Base-by-base conservation (phyloP, 139 green algal species). In the Picochlorum sp. region DNA sequence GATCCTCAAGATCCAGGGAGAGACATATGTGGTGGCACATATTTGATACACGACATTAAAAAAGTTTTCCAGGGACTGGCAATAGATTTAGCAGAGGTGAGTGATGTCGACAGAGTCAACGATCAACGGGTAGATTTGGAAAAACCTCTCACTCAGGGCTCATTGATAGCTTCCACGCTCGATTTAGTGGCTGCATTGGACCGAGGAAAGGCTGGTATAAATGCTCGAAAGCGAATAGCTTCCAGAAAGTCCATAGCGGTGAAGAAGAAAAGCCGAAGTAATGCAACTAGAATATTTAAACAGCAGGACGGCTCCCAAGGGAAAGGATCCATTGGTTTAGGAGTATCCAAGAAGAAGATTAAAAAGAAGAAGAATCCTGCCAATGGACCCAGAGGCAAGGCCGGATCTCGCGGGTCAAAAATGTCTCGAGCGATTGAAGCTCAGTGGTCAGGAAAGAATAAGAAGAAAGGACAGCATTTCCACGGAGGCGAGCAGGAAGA, bases 1-100 rank as follows among this genome's bases (percentile, higher is more conserved):
- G 80, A 86, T 50, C 80, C 80, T 2, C 76, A 86, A 49, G 66
- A 86, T 41, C 34, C 65, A 13, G 80, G 77, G 41, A 76, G 65
- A 57, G 80, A 86, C 67, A 81, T 86, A 6, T 76, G 66, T 30
- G 49, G 55, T 21, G 80, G 78, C 51, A 67, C 66, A 16, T 83
- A 55, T 47, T 57, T 55, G 31, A 83, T 86, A 28, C 20, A 41
- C 2, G 60, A 58, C 28, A 66, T 81, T 21, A 59, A 55, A 41
- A 65, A 34, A 1, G 11, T 23, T 7, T 80, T 80, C 57, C 37
- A 49, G 10, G 21, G 21, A 16, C 67, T 63, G 3, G 73, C 73
- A 21, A 57, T 67, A 37, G 24, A 28, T 55, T 63, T 80, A 60
- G 72, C 67, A 5, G 72, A 77, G 30, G 50, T 60, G 20, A 70